These are phyloP conservation scores for Sporothrix euskadiensis DNA, from an alignment of 2,329 filamentous ascomycete species.

Conservation along the genomic window DNA sequence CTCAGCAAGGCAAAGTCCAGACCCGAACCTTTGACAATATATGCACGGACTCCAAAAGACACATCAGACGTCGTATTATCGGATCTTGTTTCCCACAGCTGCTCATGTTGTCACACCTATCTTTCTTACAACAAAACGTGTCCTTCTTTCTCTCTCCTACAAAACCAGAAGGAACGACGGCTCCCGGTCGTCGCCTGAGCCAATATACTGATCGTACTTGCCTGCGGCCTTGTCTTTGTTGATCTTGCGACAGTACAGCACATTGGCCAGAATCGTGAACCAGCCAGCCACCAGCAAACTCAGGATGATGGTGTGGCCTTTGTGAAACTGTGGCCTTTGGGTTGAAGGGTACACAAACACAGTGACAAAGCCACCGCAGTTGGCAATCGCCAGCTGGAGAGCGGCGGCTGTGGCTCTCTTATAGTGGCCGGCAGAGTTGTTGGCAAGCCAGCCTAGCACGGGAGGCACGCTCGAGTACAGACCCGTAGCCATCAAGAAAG, in stretches of 20 bases:
- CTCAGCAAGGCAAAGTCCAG: not conserved
- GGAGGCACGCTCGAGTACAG: conserved; percentile 64
- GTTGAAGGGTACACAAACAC: conserved; percentile 48
- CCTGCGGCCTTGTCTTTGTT: conserved; percentile 63
- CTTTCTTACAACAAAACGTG: too few relatives aligned
- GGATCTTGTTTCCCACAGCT: conserved; percentile 1
- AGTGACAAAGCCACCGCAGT: conserved; percentile 66
- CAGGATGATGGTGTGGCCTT: conserved; percentile 62
- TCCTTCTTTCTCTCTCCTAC: conserved; percentile 37
- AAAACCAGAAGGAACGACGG: conserved; percentile 62
- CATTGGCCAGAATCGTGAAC: conserved; percentile 63
- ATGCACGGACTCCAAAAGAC: not conserved
- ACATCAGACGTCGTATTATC: not conserved
- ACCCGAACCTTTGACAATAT: not conserved
- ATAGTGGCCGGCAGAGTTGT: conserved; percentile 69
- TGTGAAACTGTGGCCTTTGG: conserved; percentile 59
- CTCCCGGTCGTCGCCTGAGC: conserved; percentile 63
- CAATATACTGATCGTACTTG: conserved; percentile 59
- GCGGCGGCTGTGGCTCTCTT: conserved; percentile 68
- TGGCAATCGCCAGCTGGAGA: conserved; percentile 65
- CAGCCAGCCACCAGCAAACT: conserved; percentile 62
- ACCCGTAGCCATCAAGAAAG: conserved; percentile 66
- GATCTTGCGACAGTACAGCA: conserved; percentile 63
- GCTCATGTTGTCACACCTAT: not conserved
- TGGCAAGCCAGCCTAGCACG: conserved; percentile 64